Percentiles rank a stretch among this genome's conserved stretches.
These are phyloP conservation scores for Verticillium dahliae DNA, from an alignment of 2,329 filamentous ascomycete genomes.

Conservation along the genomic window DNA sequence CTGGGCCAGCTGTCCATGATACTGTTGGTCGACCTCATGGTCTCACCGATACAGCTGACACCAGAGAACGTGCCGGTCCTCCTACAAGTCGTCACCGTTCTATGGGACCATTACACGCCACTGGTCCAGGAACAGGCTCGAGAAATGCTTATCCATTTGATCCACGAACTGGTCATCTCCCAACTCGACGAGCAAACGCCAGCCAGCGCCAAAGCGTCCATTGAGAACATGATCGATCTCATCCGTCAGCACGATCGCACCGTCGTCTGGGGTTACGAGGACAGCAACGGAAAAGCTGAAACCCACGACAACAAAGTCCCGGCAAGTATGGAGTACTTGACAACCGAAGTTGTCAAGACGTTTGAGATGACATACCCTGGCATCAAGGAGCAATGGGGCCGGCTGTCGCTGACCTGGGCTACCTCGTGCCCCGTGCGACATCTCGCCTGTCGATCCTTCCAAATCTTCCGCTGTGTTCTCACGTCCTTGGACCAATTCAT, in stretches of 20 bases:
- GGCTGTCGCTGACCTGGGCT: slow-evolving; percentile 87
- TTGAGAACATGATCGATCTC: slow-evolving; percentile 82
- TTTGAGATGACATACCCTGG: slow-evolving; percentile 80
- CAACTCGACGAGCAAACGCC: slow-evolving; percentile 65
- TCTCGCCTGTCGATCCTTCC: slow-evolving; percentile 92
- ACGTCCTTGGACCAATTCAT: slow-evolving; percentile 87
- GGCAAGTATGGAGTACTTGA: slow-evolving; percentile 77
- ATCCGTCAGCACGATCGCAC: slow-evolving; percentile 78
- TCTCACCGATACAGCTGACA: slow-evolving; percentile 76
- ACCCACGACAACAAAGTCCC: slow-evolving; percentile 76
- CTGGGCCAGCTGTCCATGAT: slow-evolving; percentile 90
- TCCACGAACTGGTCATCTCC: slow-evolving; percentile 87
- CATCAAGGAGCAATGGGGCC: slow-evolving; percentile 86
- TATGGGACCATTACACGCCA: slow-evolving; percentile 96
- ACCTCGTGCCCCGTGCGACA: slow-evolving; percentile 94
- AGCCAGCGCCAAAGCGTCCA: slow-evolving; percentile 57
- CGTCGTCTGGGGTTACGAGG: slow-evolving; percentile 91
- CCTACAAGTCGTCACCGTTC: slow-evolving; percentile 82
- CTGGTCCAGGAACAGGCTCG: slow-evolving; percentile 94
- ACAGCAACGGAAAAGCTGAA: slow-evolving; percentile 79
- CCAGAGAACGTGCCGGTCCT: slow-evolving; percentile 78
- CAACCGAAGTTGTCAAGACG: slow-evolving; percentile 73
- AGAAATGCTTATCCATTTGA: slow-evolving; percentile 96
- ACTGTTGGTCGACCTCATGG: slow-evolving; percentile 90
- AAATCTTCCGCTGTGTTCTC: slow-evolving; percentile 90